Conservation (phyloP, 208 protist species). For the Kentomonas sorsogonicus region DNA sequence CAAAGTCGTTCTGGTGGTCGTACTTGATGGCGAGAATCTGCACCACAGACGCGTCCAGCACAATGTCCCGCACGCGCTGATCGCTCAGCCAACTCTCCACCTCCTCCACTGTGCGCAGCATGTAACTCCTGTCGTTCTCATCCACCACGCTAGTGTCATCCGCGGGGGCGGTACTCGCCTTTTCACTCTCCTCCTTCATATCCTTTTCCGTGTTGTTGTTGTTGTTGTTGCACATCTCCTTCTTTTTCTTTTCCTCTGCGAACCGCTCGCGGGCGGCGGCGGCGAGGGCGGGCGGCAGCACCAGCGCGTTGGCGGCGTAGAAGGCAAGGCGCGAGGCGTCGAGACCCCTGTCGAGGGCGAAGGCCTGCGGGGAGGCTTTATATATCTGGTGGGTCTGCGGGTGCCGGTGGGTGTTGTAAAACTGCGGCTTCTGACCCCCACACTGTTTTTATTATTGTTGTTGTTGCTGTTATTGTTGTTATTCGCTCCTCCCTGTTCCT, state of each 20-base stretch:
- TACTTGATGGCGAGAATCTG: constrained; percentile 48
- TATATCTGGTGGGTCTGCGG: constrained; percentile 45
- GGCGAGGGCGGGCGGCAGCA: too few relatives aligned
- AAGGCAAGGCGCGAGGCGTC: too few relatives aligned
- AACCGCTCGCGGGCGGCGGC: too few relatives aligned
- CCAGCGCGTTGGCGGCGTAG: too few relatives aligned
- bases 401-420: too few relatives aligned
- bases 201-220: constrained; percentile 10
- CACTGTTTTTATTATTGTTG: not conserved
- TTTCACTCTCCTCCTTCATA: too few relatives aligned
- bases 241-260: too few relatives aligned
- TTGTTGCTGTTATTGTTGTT: not conserved
- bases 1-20: constrained; percentile 26
- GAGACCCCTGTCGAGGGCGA: constrained; percentile 47
- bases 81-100: constrained; percentile 63
- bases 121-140: too few relatives aligned
- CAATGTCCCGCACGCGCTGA: constrained; percentile 45
- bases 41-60: constrained; percentile 55
- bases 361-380: constrained; percentile 62
- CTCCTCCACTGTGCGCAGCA: too few relatives aligned
- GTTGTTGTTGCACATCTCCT: constrained; percentile 31
- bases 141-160: too few relatives aligned
- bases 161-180: too few relatives aligned
- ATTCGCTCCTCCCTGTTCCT: too few relatives aligned
- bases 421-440: not conserved